phyloP scores from a whole-genome alignment of 495 filamentous ascomycete genomes.

The Penicillium roqueforti region DNA sequence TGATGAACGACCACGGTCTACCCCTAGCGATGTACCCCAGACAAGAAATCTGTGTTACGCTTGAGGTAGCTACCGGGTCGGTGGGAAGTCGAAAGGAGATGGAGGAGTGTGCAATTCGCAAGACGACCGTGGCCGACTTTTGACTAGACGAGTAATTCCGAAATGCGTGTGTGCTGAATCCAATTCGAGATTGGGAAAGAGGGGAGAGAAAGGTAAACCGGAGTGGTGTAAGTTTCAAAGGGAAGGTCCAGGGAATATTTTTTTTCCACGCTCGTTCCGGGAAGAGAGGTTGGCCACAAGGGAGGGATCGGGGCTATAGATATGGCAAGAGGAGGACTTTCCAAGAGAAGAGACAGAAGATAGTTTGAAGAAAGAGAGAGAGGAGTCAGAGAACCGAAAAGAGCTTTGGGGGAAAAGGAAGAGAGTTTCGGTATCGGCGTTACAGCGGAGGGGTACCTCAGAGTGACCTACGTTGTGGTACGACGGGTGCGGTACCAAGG shows the following conservation, averaged over 20 bases:
- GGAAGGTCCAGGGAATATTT: not conserved
- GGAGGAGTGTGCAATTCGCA: slow-evolving; percentile 13
- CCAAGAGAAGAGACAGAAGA: slow-evolving; percentile 6
- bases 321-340: not conserved
- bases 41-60: slow-evolving; percentile 42
- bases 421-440: slow-evolving; percentile 17
- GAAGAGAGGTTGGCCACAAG: slow-evolving; percentile 1
- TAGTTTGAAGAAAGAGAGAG: slow-evolving; percentile 1
- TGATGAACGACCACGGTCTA: slow-evolving; percentile 36
- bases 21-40: slow-evolving; percentile 45
- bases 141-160: not conserved
- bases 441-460: slow-evolving; percentile 9
- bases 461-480: slow-evolving; percentile 3
- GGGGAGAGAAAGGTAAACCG: slow-evolving; percentile 2
- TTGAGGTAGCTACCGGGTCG: slow-evolving; percentile 44
- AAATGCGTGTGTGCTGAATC: slow-evolving; percentile 2
- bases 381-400: slow-evolving; percentile 13
- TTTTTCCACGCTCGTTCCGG: not conserved
- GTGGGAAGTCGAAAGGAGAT: slow-evolving; percentile 10
- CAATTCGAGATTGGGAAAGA: slow-evolving; percentile 3
- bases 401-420: slow-evolving; percentile 13
- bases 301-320: not conserved
- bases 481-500: not conserved
- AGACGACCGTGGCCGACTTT: slow-evolving; percentile 11
- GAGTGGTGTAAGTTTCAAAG: not conserved